Conservation (phyloP, 805 yeast genomes). For the Myxozyma mucilagina region DNA sequence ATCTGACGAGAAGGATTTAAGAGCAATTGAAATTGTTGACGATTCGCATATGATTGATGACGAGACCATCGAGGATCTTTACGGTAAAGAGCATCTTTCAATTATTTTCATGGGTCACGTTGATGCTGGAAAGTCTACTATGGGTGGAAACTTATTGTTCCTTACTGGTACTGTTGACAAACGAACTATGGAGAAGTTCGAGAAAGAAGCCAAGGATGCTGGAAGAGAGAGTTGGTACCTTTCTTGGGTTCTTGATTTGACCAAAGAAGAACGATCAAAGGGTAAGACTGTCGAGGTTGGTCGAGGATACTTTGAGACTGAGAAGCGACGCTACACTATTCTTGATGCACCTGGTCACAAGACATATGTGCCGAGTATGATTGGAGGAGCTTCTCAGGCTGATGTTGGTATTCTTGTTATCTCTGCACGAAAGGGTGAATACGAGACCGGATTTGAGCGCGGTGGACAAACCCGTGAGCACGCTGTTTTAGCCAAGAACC, state of each 20-base stretch:
- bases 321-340: constrained; percentile 94
- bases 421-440: constrained; percentile 98
- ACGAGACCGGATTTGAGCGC: constrained; percentile 98
- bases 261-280: constrained; percentile 97
- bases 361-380: constrained; percentile 98
- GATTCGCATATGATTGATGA: constrained; percentile 85
- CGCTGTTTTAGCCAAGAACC: constrained; percentile 95
- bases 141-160: constrained; percentile 96
- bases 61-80: constrained; percentile 86
- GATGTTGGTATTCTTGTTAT: constrained; percentile 97
- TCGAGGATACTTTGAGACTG: constrained; percentile 96
- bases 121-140: constrained; percentile 98
- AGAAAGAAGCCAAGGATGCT: constrained; percentile 97
- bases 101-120: constrained; percentile 99
- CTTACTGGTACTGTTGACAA: constrained; percentile 97
- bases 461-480: constrained; percentile 99
- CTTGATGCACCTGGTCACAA: constrained; percentile 99
- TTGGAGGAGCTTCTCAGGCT: constrained; percentile 99
- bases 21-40: constrained; percentile 54
- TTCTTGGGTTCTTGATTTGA: constrained; percentile 99
- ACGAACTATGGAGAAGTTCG: constrained; percentile 97
- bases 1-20: constrained; percentile 26
- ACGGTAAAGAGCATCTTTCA: constrained; percentile 95
- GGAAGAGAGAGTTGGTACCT: constrained; percentile 99
- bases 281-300: constrained; percentile 99